phyloP scores from a whole-genome alignment of 768 basidiomycete genomes.

The Psilocybe tampanensis region DNA sequence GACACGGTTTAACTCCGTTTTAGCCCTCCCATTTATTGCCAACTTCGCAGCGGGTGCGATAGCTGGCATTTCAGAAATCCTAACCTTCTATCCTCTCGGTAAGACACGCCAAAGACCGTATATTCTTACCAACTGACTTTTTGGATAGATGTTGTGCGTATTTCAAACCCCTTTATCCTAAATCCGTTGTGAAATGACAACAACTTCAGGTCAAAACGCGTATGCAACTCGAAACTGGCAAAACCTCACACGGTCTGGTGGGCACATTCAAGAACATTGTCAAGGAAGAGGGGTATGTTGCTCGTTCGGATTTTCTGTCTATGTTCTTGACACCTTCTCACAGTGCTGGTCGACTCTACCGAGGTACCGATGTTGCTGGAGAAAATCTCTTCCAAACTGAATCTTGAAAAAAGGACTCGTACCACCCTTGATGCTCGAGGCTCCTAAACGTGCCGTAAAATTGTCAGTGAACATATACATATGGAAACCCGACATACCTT shows the following conservation, averaged over 20 bases:
- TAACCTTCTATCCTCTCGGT: slow-evolving; percentile 92
- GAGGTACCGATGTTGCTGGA: slow-evolving; percentile 53
- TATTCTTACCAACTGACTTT: background rate
- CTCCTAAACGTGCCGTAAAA: slow-evolving; percentile 98
- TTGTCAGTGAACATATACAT: slow-evolving; percentile 50
- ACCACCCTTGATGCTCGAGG: slow-evolving; percentile 94
- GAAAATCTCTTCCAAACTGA: background rate
- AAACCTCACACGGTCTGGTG: slow-evolving; percentile 72
- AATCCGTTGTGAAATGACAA: background rate
- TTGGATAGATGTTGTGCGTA: slow-evolving; percentile 79
- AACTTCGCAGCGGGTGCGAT: slow-evolving; percentile 97
- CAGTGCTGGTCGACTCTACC: slow-evolving; percentile 83
- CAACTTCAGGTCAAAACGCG: slow-evolving; percentile 89
- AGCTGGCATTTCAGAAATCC: slow-evolving; percentile 84
- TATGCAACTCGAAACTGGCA: slow-evolving; percentile 94
- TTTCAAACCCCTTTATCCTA: background rate
- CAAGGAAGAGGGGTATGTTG: slow-evolving; percentile 83
- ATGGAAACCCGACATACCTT: background rate
- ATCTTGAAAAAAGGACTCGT: slow-evolving; percentile 63
- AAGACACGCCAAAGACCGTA: slow-evolving; percentile 25
- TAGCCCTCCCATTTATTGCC: slow-evolving; percentile 83
- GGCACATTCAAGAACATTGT: slow-evolving; percentile 85
- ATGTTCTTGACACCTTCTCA: background rate
- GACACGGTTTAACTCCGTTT: background rate
- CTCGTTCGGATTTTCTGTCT: background rate